Evolutionary conservation across 163 green algal species (phyloP), one percentile per base, ranked within the genome.

Genomic region (Scenedesmus sp.): DNA sequence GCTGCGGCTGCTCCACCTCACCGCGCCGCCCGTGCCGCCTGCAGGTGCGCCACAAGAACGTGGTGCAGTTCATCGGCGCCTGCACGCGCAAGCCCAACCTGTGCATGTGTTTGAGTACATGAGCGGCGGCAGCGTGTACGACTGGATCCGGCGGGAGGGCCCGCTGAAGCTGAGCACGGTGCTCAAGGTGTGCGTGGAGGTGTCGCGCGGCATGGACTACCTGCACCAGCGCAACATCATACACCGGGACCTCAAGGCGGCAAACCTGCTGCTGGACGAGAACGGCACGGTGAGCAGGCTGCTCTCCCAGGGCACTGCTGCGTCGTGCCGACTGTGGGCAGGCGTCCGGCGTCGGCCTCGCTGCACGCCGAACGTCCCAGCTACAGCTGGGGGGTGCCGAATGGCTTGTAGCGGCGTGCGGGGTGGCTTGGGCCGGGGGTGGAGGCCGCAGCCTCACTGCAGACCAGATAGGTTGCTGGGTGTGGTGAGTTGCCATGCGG

Each of bases 91-190:
- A 97, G 90, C 98, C 98, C 83, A 99, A 99, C 92, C 95, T 99
- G 68, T 99, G 98, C 93, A 99, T 99, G 97, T 99, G 46, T 99
- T 99, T 90, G 98, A 99, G 94, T 99, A 97, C 95, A 99, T 99
- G 98, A 93, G 91, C 35, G 96, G 98, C 44, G 98, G 98, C 86
- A 98, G 94, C 49, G 95, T 99, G 42, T 99, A 99, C 94, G 97
- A 99, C 90, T 98, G 97, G 94, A 95, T 99, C 20, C 96, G 97
- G 24, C 92, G 96, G 40, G 89, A 92, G 42, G 89, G 89, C 0
- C 72, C 89, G 10, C 76, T 94, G 6, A 85, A 83, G 44, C 81
- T 93, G 6, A 89, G 59, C 90, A 96, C 65, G 51, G 90, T 99
- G 13, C 87, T 99, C 1, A 97, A 98, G 89, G 94, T 99, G 46